phyloP scores from a whole-genome alignment of 768 basidiomycete species.

The Russula brevipes region DNA sequence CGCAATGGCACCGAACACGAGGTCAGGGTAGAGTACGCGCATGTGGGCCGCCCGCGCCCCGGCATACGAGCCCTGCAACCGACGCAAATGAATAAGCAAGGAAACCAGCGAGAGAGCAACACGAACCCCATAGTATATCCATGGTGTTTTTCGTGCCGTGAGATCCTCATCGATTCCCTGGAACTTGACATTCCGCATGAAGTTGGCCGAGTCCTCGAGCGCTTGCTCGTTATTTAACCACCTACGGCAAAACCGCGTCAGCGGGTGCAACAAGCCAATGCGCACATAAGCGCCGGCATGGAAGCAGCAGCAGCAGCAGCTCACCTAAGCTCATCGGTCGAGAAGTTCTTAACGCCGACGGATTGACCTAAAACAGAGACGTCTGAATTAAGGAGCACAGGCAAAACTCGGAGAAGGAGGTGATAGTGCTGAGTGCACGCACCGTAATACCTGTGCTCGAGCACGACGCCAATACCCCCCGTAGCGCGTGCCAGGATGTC shows the following conservation, averaged over 20 bases:
- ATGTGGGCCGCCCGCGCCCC: conserved; percentile 93
- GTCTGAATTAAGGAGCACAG: conserved; percentile 18
- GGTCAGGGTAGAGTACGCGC: conserved; percentile 78
- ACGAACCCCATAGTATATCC: conserved; percentile 90
- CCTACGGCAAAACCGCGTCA: conserved; percentile 34
- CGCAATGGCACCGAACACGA: conserved; percentile 86
- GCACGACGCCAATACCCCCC: conserved; percentile 82
- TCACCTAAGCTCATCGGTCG: conserved; percentile 77
- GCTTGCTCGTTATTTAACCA: conserved; percentile 90
- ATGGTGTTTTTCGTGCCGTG: conserved; percentile 67
- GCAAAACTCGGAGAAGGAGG: not conserved
- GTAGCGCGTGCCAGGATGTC: conserved; percentile 82
- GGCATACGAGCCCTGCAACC: conserved; percentile 76
- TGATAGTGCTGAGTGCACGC: conserved; percentile 15
- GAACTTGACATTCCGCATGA: conserved; percentile 79
- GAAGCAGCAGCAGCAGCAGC: not conserved
- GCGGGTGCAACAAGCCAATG: not conserved
- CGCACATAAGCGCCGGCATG: not conserved
- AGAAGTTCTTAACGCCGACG: conserved; percentile 67
- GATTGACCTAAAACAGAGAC: conserved; percentile 51
- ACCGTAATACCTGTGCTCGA: conserved; percentile 93
- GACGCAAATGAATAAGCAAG: not conserved
- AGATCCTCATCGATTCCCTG: conserved; percentile 63
- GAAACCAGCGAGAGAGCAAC: conserved; percentile 3
- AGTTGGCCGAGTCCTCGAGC: conserved; percentile 86